A percentile compares a stretch with the other conserved stretches of the same genome.
Evolutionary conservation across 192 early-diverging fungal genomes (phyloP).

Genomic region (Chytriomyces sp.): DNA sequence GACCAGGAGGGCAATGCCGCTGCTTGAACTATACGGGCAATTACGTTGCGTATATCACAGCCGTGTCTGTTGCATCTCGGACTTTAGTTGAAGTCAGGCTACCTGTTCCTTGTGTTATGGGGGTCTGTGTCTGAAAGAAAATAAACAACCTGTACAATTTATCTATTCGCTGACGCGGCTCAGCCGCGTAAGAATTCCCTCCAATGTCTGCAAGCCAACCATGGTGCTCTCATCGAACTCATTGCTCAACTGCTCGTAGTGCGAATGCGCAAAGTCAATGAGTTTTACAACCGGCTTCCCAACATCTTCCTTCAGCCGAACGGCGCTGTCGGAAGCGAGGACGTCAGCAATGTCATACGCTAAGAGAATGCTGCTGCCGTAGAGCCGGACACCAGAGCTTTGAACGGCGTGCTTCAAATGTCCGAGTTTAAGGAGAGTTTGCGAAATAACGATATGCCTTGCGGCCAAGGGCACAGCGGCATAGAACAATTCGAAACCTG

Average conservation of each 20-base stretch:
- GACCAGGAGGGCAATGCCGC: too few relatives aligned
- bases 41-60: too few relatives aligned
- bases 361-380: slow-evolving; percentile 75
- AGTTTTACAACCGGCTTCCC: slow-evolving; percentile 55
- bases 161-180: too few relatives aligned
- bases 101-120: too few relatives aligned
- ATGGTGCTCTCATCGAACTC: slow-evolving; percentile 75
- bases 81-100: too few relatives aligned
- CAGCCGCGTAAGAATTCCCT: slow-evolving; percentile 55
- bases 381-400: slow-evolving; percentile 65
- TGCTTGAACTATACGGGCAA: too few relatives aligned
- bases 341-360: slow-evolving; percentile 74
- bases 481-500: too few relatives aligned
- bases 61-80: too few relatives aligned
- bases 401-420: slow-evolving; percentile 65
- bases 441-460: slow-evolving; percentile 60
- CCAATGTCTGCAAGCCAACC: slow-evolving; percentile 66
- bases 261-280: slow-evolving; percentile 92
- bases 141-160: too few relatives aligned
- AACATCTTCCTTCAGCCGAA: slow-evolving; percentile 46
- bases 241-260: slow-evolving; percentile 51
- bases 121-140: too few relatives aligned
- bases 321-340: slow-evolving; percentile 34
- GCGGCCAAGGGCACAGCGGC: slow-evolving; percentile 49
- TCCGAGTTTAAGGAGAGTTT: slow-evolving; percentile 45